phyloP scores from a whole-genome alignment of 2,329 filamentous ascomycete species.

The Sporothrix euskadiensis region DNA sequence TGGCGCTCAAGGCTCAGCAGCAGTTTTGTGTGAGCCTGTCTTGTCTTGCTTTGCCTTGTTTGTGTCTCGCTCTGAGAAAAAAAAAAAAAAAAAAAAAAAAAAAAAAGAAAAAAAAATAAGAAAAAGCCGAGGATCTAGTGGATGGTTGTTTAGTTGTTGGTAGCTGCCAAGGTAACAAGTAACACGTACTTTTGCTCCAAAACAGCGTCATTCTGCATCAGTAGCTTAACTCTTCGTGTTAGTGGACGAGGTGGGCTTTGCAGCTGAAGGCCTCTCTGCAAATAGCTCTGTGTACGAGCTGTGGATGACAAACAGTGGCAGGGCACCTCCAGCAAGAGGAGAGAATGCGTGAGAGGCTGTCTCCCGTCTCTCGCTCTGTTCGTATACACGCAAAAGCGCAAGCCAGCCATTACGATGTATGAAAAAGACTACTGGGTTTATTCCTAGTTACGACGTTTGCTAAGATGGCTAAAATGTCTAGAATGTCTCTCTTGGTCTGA shows the following conservation, averaged over 20 bases:
- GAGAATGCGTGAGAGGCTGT: neutral
- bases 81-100: slow-evolving; percentile 3
- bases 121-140: too few species aligned
- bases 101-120: too few species aligned
- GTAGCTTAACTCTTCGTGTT: neutral
- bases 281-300: too few species aligned
- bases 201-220: slow-evolving; percentile 16
- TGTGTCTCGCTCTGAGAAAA: neutral
- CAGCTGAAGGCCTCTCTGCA: neutral
- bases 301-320: neutral
- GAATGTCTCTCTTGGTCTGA: neutral
- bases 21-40: neutral
- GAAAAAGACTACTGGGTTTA: neutral
- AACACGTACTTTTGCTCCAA: neutral
- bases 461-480: too few species aligned
- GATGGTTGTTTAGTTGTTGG: too few species aligned
- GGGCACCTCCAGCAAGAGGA: too few species aligned
- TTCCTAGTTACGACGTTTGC: neutral
- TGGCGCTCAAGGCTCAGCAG: slow-evolving; percentile 18
- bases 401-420: neutral
- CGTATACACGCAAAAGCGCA: neutral
- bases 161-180: neutral
- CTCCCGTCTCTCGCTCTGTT: neutral
- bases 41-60: neutral
- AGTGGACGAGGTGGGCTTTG: neutral